Percentiles rank a stretch among this genome's conserved stretches.
These are phyloP conservation scores for Dendrobium officinale DNA, from an alignment of 106 monocot genomes.

Conservation along the genomic window DNA sequence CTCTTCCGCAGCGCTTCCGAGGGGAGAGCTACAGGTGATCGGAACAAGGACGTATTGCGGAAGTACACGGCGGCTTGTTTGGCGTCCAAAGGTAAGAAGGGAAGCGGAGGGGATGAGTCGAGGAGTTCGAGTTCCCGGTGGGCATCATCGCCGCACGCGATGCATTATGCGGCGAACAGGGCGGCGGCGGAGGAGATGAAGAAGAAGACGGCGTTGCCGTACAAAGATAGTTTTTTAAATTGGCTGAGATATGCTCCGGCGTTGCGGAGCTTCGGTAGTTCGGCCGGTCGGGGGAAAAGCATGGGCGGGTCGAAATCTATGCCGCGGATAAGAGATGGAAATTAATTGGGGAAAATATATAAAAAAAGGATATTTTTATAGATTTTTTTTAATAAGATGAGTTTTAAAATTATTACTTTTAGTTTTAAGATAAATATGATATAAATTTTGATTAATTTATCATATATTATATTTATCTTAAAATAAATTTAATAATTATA, in stretches of 20 bases:
- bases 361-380: too few species aligned
- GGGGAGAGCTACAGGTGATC: constrained; percentile 3
- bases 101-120: background rate
- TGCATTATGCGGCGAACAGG: constrained; percentile 19
- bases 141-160: constrained; percentile 10
- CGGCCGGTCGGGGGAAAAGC: too few species aligned
- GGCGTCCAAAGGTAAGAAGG: background rate
- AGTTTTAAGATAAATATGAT: too few species aligned
- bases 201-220: constrained; percentile 41
- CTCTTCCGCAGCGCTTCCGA: constrained; percentile 10
- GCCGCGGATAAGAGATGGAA: too few species aligned
- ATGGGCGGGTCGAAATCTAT: too few species aligned
- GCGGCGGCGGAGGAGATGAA: constrained; percentile 22
- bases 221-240: constrained; percentile 25
- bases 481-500: too few species aligned
- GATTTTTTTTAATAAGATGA: too few species aligned
- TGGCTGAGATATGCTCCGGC: constrained; percentile 39
- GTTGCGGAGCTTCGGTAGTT: background rate
- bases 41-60: background rate
- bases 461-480: too few species aligned
- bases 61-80: background rate
- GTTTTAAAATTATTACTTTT: too few species aligned
- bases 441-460: too few species aligned
- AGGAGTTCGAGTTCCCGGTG: constrained; percentile 2
- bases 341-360: too few species aligned